Evolutionary conservation across 2,329 filamentous ascomycete species (phyloP).

Genomic region (Juglanconis sp.): DNA sequence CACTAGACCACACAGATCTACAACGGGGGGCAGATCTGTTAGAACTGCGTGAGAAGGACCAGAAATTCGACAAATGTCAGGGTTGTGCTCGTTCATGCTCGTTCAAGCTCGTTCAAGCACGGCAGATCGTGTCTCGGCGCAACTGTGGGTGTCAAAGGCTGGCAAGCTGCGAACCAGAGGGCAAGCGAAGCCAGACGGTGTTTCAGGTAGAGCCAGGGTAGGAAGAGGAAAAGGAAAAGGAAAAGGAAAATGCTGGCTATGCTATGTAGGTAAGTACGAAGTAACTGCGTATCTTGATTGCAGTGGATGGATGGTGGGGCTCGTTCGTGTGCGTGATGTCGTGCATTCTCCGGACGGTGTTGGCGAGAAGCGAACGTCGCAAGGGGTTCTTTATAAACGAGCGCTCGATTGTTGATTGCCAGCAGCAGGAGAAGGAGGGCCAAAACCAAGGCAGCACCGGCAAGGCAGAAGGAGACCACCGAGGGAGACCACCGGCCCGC

Average conservation of each 20-base stretch:
- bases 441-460: neutral
- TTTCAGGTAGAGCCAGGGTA: conserved; percentile 18
- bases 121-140: conserved; percentile 18
- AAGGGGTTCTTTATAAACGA: neutral
- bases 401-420: neutral
- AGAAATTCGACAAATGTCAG: neutral
- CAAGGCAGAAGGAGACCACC: neutral
- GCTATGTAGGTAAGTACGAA: neutral
- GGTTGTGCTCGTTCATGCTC: neutral
- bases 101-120: neutral
- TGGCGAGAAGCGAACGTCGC: neutral
- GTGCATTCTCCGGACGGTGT: no score
- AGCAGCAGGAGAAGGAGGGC: neutral
- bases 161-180: neutral
- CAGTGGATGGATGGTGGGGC: neutral
- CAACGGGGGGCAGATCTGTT: neutral
- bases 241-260: neutral
- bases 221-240: neutral
- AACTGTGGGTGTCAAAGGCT: neutral
- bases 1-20: neutral
- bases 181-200: conserved; percentile 10
- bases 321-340: no score
- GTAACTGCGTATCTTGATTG: neutral
- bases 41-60: neutral
- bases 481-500: no score